Evolutionary conservation across 129 eudicot species (phyloP).

Genomic region (Smallanthus sonchifolius): DNA sequence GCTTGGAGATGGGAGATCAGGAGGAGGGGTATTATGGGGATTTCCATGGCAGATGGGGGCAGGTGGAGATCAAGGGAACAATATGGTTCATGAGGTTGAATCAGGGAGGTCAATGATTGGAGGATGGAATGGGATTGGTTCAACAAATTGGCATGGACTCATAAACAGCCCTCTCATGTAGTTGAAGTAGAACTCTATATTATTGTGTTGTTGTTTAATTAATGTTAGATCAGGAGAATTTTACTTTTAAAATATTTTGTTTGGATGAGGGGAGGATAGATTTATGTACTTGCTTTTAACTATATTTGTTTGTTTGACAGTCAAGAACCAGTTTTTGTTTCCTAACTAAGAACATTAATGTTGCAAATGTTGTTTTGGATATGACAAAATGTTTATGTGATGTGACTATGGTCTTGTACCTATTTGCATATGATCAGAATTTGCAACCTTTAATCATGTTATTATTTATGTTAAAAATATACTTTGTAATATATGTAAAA

Average conservation of each 20-base stretch:
- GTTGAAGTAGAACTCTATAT: conserved; percentile 9
- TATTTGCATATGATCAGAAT: background rate
- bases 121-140: conserved; percentile 60
- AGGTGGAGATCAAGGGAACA: conserved; percentile 36
- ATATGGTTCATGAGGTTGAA: conserved; percentile 45
- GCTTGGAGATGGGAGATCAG: conserved; percentile 22
- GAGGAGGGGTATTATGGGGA: conserved; percentile 62
- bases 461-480: background rate
- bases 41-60: conserved; percentile 67
- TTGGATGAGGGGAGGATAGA: conserved; percentile 25
- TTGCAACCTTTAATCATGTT: background rate
- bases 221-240: conserved; percentile 26
- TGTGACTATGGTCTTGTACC: conserved; percentile 5
- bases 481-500: too few relatives aligned
- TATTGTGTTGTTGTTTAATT: conserved; percentile 15
- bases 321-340: conserved; percentile 34
- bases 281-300: conserved; percentile 33
- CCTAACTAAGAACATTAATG: conserved; percentile 18
- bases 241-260: conserved; percentile 30
- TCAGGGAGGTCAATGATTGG: conserved; percentile 49
- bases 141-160: conserved; percentile 70
- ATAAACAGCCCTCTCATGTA: conserved; percentile 68
- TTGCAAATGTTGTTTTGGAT: conserved; percentile 14
- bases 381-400: conserved; percentile 5
- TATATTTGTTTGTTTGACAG: conserved; percentile 33